Evolutionary conservation across 73 alveolate genomes (phyloP), one percentile per base, ranked within the genome.

Genomic region (Stentor coeruleus): DNA sequence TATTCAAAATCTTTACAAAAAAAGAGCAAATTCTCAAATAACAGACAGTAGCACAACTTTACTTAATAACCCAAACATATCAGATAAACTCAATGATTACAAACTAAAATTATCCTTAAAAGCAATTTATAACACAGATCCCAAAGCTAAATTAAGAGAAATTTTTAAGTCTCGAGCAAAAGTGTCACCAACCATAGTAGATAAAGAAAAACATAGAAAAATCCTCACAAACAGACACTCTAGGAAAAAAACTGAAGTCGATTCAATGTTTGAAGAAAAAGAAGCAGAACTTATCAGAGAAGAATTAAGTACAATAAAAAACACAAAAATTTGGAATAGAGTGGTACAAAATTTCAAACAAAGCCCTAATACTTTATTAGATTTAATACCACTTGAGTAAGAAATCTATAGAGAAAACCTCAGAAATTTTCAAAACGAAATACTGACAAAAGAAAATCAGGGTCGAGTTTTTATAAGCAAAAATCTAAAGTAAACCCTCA

Each of bases 251-350:
- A 57, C 28, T 57, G 35, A n/a, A 57, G 73, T 57, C 3, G 73
- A 57, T 2, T 57, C 73, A 57, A 2, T 84, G 76, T 81, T 74
- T 77, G 73, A 77, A 86, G 90, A 81, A 90, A 89, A 3, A 95
- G 98, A 1, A 85, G 75, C 66, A 88, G 90, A n/a, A 59, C 91
- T 36, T 94, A 93, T n/a, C 87, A 92, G 77, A 88, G 93, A 30
- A 75, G 88, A 36, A 89, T 90, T 85, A 93, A 92, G 49, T 89
- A 92, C 76, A 89, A 57, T 57, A 57, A 57, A 57, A 31, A 31
- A 57, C 1, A n/a, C 73, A 57, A 31, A 57, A 31, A n/a, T 57
- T 31, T 57, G 73, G 2, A 57, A 57, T 20, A 57, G 28, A n/a
- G 73, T 57, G 15, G 73, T 57, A 57, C 35, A 57, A 20, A 31